Evolutionary conservation across 2,329 filamentous ascomycete species (phyloP), one percentile per base, ranked within the genome.

Genomic region (Bipolaris sorokiniana): DNA sequence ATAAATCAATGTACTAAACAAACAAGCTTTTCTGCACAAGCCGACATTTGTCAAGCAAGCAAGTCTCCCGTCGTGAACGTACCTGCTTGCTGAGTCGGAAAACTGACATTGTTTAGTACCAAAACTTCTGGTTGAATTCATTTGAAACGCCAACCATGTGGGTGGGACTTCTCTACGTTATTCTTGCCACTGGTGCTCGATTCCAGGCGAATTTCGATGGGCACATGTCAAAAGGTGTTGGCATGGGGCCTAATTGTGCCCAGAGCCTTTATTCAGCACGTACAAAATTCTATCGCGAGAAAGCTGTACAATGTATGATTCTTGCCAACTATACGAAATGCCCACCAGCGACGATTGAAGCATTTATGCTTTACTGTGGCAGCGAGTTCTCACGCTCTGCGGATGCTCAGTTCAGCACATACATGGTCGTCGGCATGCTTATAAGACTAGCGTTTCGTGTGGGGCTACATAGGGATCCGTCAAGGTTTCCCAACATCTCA

Each of bases 391-490:
- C 73, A 11, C 68, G 71, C 7, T 70, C 69, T 22, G 51, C 48
- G 3, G 73, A 74, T 47, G 63, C 64, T 7, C 72, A 74, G 20
- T 70, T 70, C 44, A 69, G 67, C 31, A 67, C 66, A 41, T 75
- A 65, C 51, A 48, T 76, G 7, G 52, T 74, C 5, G 61, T 67
- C 7, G 70, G 69, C 5, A 68, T 74, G 53, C 57, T 75, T 22
- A 63, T 74, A 23, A 69, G 72, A n/a, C 63, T 73, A 2, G 67
- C 69, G 7, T 71, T 76, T 36, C 73, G 74, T 2, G 77, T 78
- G 76, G 79, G 78, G 2, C 78, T 79, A 53, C 79, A 80, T 49
- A 72, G 78, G n/a, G 78, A 80, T 23, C 72, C 75, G 1, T 67
- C 69, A 1, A 68, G 72, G 13, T 75, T 77, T 50, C 46, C 68